Conservation (phyloP, 768 basidiomycete species). For the Piloderma croceum region DNA sequence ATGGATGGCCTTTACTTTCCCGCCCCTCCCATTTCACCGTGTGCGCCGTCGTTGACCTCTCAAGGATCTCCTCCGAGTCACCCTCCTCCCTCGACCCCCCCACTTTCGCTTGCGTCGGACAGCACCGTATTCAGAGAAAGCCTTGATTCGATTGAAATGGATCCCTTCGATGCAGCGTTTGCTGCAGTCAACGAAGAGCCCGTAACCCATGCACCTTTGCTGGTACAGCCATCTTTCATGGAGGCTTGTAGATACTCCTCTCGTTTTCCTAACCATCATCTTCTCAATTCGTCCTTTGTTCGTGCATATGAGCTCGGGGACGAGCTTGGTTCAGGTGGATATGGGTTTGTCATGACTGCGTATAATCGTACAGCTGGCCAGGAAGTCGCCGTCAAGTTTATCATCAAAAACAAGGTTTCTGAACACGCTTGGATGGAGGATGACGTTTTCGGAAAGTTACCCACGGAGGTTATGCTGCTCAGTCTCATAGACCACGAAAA, state of each 20-base stretch:
- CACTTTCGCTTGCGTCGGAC: conserved; percentile 2
- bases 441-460: conserved; percentile 55
- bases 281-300: conserved; percentile 56
- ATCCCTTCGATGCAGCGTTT: conserved; percentile 15
- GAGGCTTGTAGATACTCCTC: conserved; percentile 34
- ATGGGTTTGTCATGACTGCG: conserved; percentile 92
- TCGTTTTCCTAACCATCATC: conserved; percentile 58
- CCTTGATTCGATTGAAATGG: conserved; percentile 3
- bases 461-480: conserved; percentile 78
- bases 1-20: too few species aligned
- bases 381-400: conserved; percentile 94
- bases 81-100: conserved; percentile 10
- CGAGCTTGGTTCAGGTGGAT: conserved; percentile 86
- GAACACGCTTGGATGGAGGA: conserved; percentile 53
- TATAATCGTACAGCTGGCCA: conserved; percentile 48
- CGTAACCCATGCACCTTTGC: conserved; percentile 6
- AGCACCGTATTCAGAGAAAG: neutral
- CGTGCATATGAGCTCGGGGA: conserved; percentile 57
- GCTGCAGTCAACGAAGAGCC: conserved; percentile 10
- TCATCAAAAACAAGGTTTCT: conserved; percentile 68
- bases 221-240: too few species aligned
- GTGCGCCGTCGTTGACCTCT: too few species aligned
- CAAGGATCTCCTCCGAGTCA: too few species aligned
- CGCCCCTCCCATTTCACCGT: too few species aligned
- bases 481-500: conserved; percentile 69